Evolutionary conservation across 2,329 filamentous ascomycete genomes (phyloP).

Genomic region (Whalleya microplaca): DNA sequence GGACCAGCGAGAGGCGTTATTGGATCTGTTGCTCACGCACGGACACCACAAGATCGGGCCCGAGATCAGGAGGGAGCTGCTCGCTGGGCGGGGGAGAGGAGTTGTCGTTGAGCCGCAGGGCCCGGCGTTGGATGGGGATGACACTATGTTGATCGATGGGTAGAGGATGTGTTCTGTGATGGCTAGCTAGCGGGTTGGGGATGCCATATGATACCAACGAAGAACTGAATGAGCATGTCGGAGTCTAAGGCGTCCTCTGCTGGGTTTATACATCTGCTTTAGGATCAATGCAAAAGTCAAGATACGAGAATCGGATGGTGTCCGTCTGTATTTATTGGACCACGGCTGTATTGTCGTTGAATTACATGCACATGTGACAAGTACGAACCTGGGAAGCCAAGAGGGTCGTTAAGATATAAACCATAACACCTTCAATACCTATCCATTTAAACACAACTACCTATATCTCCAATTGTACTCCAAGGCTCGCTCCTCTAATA

Average conservation of each 20-base stretch:
- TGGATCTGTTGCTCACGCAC: slow-evolving; percentile 83
- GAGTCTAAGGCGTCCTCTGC: slow-evolving; percentile 21
- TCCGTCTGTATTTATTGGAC: neutral
- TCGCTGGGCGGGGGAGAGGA: slow-evolving; percentile 86
- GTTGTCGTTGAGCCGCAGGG: slow-evolving; percentile 65
- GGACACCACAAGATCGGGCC: slow-evolving; percentile 89
- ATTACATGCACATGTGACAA: neutral
- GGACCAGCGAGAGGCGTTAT: slow-evolving; percentile 86
- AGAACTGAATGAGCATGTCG: slow-evolving; percentile 17
- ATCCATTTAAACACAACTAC: neutral
- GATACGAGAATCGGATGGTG: neutral
- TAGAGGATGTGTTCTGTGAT: neutral
- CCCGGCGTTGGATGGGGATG: slow-evolving; percentile 71
- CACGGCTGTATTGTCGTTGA: neutral
- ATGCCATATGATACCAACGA: slow-evolving; percentile 22
- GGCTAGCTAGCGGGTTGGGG: neutral
- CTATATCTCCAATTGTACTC: no score
- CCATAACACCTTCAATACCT: no score
- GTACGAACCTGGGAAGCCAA: neutral
- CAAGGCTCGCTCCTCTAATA: no score
- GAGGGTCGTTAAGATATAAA: no score
- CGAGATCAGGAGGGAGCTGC: slow-evolving; percentile 84
- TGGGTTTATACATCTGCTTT: neutral
- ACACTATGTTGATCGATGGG: slow-evolving; percentile 81
- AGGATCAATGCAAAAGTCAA: slow-evolving; percentile 2